phyloP scores from a whole-genome alignment of 257 asterid species.

The Rauvolfia tetraphylla region DNA sequence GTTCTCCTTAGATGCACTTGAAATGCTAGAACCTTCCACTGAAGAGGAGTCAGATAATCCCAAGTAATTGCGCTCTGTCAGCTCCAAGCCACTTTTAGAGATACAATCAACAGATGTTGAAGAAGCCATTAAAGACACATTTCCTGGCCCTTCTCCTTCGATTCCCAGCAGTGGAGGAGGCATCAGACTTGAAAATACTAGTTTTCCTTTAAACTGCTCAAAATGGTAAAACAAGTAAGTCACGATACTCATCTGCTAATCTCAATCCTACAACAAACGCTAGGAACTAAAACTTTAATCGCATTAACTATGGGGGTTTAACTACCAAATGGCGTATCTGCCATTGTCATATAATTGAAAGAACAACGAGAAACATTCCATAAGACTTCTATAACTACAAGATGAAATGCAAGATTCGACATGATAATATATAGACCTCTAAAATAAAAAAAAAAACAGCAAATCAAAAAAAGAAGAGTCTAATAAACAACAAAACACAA shows the following conservation, averaged over 20 bases:
- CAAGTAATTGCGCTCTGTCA: conserved; percentile 69
- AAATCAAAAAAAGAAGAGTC: background rate
- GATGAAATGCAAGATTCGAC: background rate
- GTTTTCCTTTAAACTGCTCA: conserved; percentile 26
- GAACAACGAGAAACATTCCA: background rate
- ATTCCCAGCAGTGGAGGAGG: conserved; percentile 44
- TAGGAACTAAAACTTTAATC: background rate
- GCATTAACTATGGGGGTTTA: background rate
- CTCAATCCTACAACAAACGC: background rate
- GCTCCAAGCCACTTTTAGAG: conserved; percentile 30
- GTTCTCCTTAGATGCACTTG: conserved; percentile 31
- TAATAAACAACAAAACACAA: background rate
- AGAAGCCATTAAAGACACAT: conserved; percentile 47
- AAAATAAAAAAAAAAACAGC: background rate
- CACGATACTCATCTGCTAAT: background rate
- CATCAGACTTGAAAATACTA: conserved; percentile 31
- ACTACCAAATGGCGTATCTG: background rate
- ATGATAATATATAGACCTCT: background rate
- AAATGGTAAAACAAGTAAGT: background rate
- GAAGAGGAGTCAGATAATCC: conserved; percentile 74
- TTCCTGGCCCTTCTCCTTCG: conserved; percentile 46
- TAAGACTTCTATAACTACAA: no score
- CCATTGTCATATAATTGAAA: background rate
- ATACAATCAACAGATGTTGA: conserved; percentile 45
- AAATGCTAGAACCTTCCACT: conserved; percentile 51